Evolutionary conservation across 495 filamentous ascomycete genomes (phyloP), one percentile per base, ranked within the genome.

Genomic region (Xylaria telfairii): DNA sequence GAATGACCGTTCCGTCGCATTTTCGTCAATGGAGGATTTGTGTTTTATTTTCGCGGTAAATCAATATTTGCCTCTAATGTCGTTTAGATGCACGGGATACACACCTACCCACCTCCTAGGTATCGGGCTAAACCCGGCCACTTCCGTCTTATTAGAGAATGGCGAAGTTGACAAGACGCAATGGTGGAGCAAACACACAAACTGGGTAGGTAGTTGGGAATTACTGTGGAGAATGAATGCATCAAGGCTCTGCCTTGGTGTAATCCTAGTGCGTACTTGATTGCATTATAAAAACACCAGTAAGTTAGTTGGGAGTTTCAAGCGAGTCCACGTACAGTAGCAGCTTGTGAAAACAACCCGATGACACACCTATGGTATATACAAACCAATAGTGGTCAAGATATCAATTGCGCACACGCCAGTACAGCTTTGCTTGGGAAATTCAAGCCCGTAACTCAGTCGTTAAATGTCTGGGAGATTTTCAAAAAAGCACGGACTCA

Each of bases 1-100:
- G 57, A n/a, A 71, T 67, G 69, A 69, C 19, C 26, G 56, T 64
- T 74, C 76, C 74, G 76, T 65, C 47, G 53, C 39, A 72, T 78
- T 76, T 76, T 78, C 74, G 76, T 42, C 59, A 32, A 24, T 67
- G 44, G 67, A 59, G 44, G 60, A 30, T 68, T 67, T 68, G 74
- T 67, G 66, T 68, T 15, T 32, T 70, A 37, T 41, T 37, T 34
- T 21, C n/a, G 34, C 19, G 34, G 37, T 59, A 34, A n/a, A 59
- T 54, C 30, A 21, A 37, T 59, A 37, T 30, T 13, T 13, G 2
- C 4, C 19, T 2, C 44, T 46, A 37, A 37, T 37, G 34, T 37
- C 34, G 34, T n/a, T n/a, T n/a, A n/a, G n/a, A n/a, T n/a, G n/a
- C n/a, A n/a, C n/a, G n/a, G n/a, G n/a, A n/a, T n/a, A n/a, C n/a